These are phyloP conservation scores for Xylaria longipes DNA, from an alignment of 495 filamentous ascomycete species.

Conservation along the genomic window DNA sequence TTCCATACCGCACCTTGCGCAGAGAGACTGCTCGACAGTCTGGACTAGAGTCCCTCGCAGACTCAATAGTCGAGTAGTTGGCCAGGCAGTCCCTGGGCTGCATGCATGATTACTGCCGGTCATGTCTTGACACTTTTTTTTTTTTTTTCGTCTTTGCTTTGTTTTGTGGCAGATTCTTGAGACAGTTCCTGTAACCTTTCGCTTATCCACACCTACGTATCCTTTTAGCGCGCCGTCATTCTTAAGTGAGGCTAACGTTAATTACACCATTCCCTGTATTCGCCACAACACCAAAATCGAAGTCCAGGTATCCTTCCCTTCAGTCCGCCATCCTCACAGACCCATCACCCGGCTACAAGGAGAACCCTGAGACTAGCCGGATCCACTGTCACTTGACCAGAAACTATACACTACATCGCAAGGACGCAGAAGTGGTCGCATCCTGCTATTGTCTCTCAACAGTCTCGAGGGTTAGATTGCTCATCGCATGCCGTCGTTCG, in stretches of 20 bases:
- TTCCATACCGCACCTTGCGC: conserved; percentile 24
- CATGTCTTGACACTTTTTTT: conserved; percentile 24
- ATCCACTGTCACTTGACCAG: background rate
- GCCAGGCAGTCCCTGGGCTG: conserved; percentile 14
- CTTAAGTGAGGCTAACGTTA: conserved; percentile 19
- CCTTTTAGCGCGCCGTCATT: conserved; percentile 10
- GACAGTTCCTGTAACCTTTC: background rate
- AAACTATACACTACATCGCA: conserved; percentile 4
- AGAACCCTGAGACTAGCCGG: background rate
- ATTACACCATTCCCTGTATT: conserved; percentile 13
- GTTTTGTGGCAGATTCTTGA: conserved; percentile 11
- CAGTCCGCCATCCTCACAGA: background rate
- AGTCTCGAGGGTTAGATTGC: background rate
- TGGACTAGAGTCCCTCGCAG: background rate
- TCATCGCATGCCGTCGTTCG: background rate
- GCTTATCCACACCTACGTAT: conserved; percentile 20
- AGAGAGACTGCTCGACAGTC: conserved; percentile 9
- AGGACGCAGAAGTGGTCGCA: background rate
- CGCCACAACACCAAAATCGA: conserved; percentile 13
- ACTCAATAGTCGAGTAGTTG: conserved; percentile 13
- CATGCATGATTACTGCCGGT: conserved; percentile 23
- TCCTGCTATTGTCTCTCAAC: background rate
- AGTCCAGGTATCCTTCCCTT: conserved; percentile 12
- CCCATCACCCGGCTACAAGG: background rate
- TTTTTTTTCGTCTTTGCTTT: conserved; percentile 20